Conservation (phyloP, 495 filamentous ascomycete species). For the Penicillium diatomitis region DNA sequence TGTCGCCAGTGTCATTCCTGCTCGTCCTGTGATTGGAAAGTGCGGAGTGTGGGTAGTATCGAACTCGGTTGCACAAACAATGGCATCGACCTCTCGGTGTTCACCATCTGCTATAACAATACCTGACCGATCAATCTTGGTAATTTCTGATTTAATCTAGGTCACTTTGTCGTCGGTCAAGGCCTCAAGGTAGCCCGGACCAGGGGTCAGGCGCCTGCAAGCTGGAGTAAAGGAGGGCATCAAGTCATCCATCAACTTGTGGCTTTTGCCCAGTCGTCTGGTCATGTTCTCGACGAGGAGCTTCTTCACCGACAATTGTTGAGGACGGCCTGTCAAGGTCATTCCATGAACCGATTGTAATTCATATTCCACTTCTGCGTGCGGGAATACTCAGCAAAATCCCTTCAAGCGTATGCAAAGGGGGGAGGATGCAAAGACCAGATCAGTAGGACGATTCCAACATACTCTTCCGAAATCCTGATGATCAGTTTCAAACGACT, state of each 20-base stretch:
- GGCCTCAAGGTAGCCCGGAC: slow-evolving; percentile 41
- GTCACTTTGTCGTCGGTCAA: slow-evolving; percentile 38
- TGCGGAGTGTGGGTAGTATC: slow-evolving; percentile 40
- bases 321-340: slow-evolving; percentile 27
- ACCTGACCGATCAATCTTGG: slow-evolving; percentile 35
- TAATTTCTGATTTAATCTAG: slow-evolving; percentile 31
- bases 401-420: no score
- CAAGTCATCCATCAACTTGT: slow-evolving; percentile 24
- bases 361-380: slow-evolving; percentile 32
- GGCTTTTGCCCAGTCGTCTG: slow-evolving; percentile 27
- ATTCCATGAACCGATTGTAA: slow-evolving; percentile 38
- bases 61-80: slow-evolving; percentile 49
- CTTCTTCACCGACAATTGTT: slow-evolving; percentile 25
- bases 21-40: slow-evolving; percentile 41
- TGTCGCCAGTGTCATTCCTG: slow-evolving; percentile 37
- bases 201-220: slow-evolving; percentile 44
- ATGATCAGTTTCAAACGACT: slow-evolving; percentile 35
- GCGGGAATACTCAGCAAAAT: not conserved
- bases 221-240: slow-evolving; percentile 37
- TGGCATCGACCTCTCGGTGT: slow-evolving; percentile 28
- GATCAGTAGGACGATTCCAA: not conserved
- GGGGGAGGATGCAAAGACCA: no score
- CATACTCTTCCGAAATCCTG: slow-evolving; percentile 35
- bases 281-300: slow-evolving; percentile 35
- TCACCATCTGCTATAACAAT: slow-evolving; percentile 41